Conservation (phyloP, 495 filamentous ascomycete genomes). For the Alectoria sarmentosa region DNA sequence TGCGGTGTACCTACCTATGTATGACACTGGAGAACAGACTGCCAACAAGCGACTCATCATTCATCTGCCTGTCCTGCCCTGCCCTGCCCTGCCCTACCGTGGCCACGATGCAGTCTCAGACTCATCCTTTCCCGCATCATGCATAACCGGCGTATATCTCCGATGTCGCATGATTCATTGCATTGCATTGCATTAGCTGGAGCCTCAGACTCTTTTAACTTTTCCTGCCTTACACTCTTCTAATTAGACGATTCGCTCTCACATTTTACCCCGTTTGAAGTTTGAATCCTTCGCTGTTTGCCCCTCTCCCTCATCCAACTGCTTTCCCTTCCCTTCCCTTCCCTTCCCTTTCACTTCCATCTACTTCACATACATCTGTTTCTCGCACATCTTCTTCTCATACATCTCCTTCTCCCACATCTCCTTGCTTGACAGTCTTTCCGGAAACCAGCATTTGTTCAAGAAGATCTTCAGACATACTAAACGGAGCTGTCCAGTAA, state of each 20-base stretch:
- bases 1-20: no score
- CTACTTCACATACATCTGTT: no score
- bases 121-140: not conserved
- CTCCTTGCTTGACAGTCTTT: not conserved
- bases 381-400: no score
- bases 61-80: not conserved
- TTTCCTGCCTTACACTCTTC: not conserved
- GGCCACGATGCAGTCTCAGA: not conserved
- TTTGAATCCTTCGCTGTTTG: conserved; percentile 1
- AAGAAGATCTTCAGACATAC: not conserved
- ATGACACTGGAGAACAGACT: no score
- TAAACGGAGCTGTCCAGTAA: not conserved
- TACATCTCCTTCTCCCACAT: no score
- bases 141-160: not conserved
- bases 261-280: not conserved
- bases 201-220: not conserved
- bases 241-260: not conserved
- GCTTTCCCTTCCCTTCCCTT: not conserved
- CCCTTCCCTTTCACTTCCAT: no score
- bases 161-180: not conserved
- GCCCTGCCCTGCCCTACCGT: no score
- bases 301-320: not conserved
- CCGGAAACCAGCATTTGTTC: not conserved
- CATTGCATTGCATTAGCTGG: conserved; percentile 6
- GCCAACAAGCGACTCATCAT: not conserved